phyloP scores from a whole-genome alignment of 1,284 basidiomycete species.

The Irpex rosettiformis region DNA sequence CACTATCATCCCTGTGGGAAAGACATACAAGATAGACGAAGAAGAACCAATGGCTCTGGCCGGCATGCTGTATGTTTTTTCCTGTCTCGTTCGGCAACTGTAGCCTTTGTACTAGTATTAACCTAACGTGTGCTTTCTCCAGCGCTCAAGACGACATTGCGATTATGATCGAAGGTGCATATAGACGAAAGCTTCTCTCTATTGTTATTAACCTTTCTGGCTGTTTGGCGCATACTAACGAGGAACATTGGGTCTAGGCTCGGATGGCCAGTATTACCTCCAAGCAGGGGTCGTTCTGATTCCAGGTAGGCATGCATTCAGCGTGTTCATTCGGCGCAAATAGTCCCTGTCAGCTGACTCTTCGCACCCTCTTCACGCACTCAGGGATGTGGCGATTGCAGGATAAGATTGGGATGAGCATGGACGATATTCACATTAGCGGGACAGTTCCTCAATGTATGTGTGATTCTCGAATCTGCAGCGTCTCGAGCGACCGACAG shows the following conservation, averaged over 20 bases:
- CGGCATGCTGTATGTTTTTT: constrained; percentile 46
- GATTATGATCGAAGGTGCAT: constrained; percentile 68
- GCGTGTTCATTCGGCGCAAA: neutral
- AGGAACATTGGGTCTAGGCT: constrained; percentile 32
- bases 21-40: constrained; percentile 46
- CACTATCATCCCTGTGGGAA: constrained; percentile 46
- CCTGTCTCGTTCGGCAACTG: neutral
- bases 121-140: neutral
- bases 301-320: constrained; percentile 41
- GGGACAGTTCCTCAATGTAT: constrained; percentile 72
- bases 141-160: constrained; percentile 73
- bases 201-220: too few species aligned
- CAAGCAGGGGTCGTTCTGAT: constrained; percentile 69
- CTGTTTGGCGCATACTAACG: constrained; percentile 5
- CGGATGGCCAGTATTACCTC: constrained; percentile 68
- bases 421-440: constrained; percentile 70
- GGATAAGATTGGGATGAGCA: constrained; percentile 71
- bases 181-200: neutral
- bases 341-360: too few species aligned
- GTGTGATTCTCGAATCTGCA: too few species aligned
- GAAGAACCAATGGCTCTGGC: constrained; percentile 62
- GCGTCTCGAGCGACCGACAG: too few species aligned
- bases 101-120: neutral
- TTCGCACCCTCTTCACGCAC: too few species aligned
- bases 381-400: constrained; percentile 74